These are phyloP conservation scores for Rhizophagus prolifer DNA, from an alignment of 192 early-diverging fungal species.

Conservation along the genomic window DNA sequence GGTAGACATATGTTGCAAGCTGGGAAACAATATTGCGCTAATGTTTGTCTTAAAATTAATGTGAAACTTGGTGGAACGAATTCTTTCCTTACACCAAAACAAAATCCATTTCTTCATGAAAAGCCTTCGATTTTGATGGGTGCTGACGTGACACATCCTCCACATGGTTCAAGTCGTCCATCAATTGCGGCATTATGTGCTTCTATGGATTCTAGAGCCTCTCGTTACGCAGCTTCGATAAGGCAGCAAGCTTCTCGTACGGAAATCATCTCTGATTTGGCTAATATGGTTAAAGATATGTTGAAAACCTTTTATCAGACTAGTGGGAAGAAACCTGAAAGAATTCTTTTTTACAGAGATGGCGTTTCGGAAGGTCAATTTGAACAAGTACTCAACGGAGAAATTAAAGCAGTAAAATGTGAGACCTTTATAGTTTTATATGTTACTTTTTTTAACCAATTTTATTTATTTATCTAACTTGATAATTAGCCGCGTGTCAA, in stretches of 20 bases:
- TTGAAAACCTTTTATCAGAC: slow-evolving; percentile 65
- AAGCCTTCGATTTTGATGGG: slow-evolving; percentile 85
- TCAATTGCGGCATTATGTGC: slow-evolving; percentile 80
- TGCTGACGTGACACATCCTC: slow-evolving; percentile 87
- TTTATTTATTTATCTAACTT: slow-evolving; percentile 12
- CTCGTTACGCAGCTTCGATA: slow-evolving; percentile 62
- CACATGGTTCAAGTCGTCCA: slow-evolving; percentile 61
- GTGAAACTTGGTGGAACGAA: slow-evolving; percentile 73
- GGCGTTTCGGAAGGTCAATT: slow-evolving; percentile 91
- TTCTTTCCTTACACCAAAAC: slow-evolving; percentile 54
- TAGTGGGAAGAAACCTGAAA: slow-evolving; percentile 67
- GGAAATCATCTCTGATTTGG: slow-evolving; percentile 75
- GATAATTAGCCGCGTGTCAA: slow-evolving; percentile 57
- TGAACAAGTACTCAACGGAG: slow-evolving; percentile 65
- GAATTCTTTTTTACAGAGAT: slow-evolving; percentile 88
- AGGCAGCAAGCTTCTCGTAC: slow-evolving; percentile 64
- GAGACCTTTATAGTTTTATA: slow-evolving; percentile 2
- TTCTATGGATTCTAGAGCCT: slow-evolving; percentile 60
- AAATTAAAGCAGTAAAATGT: slow-evolving; percentile 65
- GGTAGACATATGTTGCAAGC: slow-evolving; percentile 70
- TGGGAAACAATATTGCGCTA: slow-evolving; percentile 93
- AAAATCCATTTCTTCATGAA: slow-evolving; percentile 69
- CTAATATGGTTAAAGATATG: slow-evolving; percentile 64
- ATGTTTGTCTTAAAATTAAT: slow-evolving; percentile 93
- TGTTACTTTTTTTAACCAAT: background rate